These are phyloP conservation scores for Neocucurbitaria cava DNA, from an alignment of 2,329 filamentous ascomycete species.

Conservation along the genomic window DNA sequence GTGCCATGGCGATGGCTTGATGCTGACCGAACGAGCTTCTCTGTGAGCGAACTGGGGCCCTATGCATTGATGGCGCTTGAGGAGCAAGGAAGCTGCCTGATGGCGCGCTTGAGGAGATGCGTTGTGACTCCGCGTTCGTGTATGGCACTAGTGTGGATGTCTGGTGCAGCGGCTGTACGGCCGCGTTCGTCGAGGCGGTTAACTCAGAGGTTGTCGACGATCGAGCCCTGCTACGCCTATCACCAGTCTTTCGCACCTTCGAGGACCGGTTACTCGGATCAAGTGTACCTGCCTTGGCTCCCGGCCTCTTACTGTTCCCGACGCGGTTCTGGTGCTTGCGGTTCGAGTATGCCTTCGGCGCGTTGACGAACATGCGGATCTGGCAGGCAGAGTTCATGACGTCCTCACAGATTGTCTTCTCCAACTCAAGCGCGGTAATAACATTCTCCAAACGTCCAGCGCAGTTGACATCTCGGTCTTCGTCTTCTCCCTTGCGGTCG, in stretches of 20 bases:
- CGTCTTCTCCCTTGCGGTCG: slow-evolving; percentile 44
- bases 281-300: slow-evolving; percentile 16
- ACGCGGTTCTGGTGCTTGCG: slow-evolving; percentile 43
- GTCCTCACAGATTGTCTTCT: slow-evolving; percentile 48
- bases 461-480: slow-evolving; percentile 42
- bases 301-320: slow-evolving; percentile 45
- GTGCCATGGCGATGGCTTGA: slow-evolving; percentile 1
- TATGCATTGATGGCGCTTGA: not conserved
- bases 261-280: slow-evolving; percentile 7
- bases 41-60: not conserved
- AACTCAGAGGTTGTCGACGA: slow-evolving; percentile 10
- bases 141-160: slow-evolving; percentile 8
- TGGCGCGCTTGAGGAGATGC: slow-evolving; percentile 1
- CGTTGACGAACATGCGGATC: slow-evolving; percentile 48
- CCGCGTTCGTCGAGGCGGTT: slow-evolving; percentile 8
- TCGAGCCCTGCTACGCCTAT: slow-evolving; percentile 8
- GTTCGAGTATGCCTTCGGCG: slow-evolving; percentile 42
- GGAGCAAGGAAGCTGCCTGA: not conserved
- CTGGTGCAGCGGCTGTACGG: slow-evolving; percentile 8
- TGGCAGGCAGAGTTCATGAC: slow-evolving; percentile 45
- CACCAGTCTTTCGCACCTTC: slow-evolving; percentile 15
- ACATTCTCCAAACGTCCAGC: slow-evolving; percentile 38
- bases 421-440: slow-evolving; percentile 38
- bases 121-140: not conserved
- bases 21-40: slow-evolving; percentile 6